Evolutionary conservation across 2,329 filamentous ascomycete genomes (phyloP).

Genomic region (Spiromastix sp.): DNA sequence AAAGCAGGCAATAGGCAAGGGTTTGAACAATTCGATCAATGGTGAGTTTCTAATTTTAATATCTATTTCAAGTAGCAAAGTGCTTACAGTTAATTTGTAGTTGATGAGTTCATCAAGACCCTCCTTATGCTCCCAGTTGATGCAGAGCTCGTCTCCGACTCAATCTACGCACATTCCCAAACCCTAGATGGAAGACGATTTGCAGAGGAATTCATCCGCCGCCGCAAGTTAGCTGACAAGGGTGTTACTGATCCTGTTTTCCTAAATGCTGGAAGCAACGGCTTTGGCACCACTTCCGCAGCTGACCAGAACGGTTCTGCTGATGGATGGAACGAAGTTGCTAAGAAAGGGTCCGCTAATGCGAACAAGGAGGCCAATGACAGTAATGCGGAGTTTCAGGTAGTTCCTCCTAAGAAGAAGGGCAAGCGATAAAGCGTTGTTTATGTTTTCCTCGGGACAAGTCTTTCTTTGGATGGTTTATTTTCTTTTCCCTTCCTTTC

Average conservation of each 20-base stretch:
- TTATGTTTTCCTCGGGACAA: too few relatives aligned
- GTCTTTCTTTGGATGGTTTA: too few relatives aligned
- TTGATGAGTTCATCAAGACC: slow-evolving; percentile 68
- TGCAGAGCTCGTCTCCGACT: slow-evolving; percentile 73
- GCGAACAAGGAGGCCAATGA: slow-evolving; percentile 38
- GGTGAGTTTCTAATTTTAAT: slow-evolving; percentile 37
- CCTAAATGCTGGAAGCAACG: slow-evolving; percentile 40
- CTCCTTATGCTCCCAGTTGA: slow-evolving; percentile 69
- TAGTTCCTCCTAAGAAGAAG: slow-evolving; percentile 89
- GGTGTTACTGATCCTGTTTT: slow-evolving; percentile 59
- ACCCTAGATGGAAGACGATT: slow-evolving; percentile 91
- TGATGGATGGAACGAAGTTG: slow-evolving; percentile 91
- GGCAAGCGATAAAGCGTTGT: slow-evolving; percentile 34
- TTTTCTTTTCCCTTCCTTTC: too few relatives aligned
- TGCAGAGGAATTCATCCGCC: slow-evolving; percentile 85
- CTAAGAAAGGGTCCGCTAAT: slow-evolving; percentile 67
- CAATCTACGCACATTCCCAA: slow-evolving; percentile 74
- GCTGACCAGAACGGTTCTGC: slow-evolving; percentile 39
- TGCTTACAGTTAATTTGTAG: slow-evolving; percentile 38
- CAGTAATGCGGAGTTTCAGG: slow-evolving; percentile 62
- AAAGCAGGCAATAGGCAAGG: slow-evolving; percentile 64
- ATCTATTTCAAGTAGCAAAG: background rate
- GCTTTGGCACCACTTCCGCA: slow-evolving; percentile 31
- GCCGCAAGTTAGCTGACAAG: slow-evolving; percentile 86
- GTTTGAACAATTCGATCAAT: slow-evolving; percentile 57